phyloP scores from a whole-genome alignment of 805 yeast genomes.

The Scheffersomyces spartinae region DNA sequence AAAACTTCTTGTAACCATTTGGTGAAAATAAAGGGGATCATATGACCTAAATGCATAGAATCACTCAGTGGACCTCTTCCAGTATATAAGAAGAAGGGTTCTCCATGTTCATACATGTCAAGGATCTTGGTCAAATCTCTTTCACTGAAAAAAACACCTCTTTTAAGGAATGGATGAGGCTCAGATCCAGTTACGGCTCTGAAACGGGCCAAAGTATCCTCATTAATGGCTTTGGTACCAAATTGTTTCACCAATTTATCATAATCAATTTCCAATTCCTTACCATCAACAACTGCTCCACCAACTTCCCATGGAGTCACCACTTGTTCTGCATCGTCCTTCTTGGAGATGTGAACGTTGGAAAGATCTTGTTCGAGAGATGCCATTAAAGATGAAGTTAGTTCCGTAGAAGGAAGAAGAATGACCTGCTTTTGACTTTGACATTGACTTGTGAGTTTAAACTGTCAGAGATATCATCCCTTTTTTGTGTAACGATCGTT shows the following conservation, averaged over 20 bases:
- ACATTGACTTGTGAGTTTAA: too few species aligned
- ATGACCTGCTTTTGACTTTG: too few species aligned
- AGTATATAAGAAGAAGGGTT: slow-evolving; percentile 90
- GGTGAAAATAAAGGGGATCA: slow-evolving; percentile 91
- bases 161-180: slow-evolving; percentile 83
- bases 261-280: slow-evolving; percentile 84
- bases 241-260: slow-evolving; percentile 77
- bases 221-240: slow-evolving; percentile 66
- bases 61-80: slow-evolving; percentile 96
- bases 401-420: too few species aligned
- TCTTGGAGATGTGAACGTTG: too few species aligned
- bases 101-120: slow-evolving; percentile 86
- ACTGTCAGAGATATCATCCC: too few species aligned
- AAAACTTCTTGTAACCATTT: slow-evolving; percentile 98
- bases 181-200: slow-evolving; percentile 73
- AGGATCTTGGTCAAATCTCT: slow-evolving; percentile 71
- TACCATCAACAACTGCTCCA: slow-evolving; percentile 95
- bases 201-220: slow-evolving; percentile 68
- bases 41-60: slow-evolving; percentile 93
- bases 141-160: slow-evolving; percentile 89
- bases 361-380: too few species aligned
- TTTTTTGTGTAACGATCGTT: too few species aligned
- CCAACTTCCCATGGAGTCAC: slow-evolving; percentile 98
- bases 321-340: slow-evolving; percentile 19
- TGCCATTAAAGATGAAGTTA: too few species aligned